A percentile compares a stretch with the other conserved stretches of the same genome.
phyloP scores from a whole-genome alignment of 495 filamentous ascomycete species.

The Gamarada debralockiae region DNA sequence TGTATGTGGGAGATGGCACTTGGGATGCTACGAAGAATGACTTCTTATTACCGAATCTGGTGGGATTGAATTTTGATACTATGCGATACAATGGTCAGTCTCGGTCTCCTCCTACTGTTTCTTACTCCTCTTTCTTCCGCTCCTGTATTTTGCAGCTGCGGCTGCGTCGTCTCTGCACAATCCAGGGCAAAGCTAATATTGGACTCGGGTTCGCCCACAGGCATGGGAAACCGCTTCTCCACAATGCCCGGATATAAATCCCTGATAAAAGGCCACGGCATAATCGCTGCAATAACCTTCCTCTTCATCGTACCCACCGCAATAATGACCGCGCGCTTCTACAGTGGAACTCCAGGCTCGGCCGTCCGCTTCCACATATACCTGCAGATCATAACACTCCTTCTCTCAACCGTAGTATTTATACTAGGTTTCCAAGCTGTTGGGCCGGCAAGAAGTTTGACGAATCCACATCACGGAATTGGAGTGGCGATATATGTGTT shows the following conservation, averaged over 20 bases:
- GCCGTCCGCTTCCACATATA: constrained; percentile 81
- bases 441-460: constrained; percentile 68
- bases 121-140: too few relatives aligned
- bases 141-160: too few relatives aligned
- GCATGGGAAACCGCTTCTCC: constrained; percentile 88
- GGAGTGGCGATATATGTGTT: constrained; percentile 85
- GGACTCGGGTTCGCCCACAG: constrained; percentile 28
- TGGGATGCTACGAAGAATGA: constrained; percentile 83
- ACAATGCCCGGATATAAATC: constrained; percentile 70
- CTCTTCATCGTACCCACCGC: constrained; percentile 77
- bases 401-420: constrained; percentile 68
- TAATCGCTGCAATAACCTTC: constrained; percentile 85
- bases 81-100: constrained; percentile 88
- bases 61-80: constrained; percentile 87
- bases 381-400: constrained; percentile 75
- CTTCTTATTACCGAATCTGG: constrained; percentile 82
- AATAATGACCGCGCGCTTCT: constrained; percentile 75
- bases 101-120: background rate
- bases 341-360: constrained; percentile 51
- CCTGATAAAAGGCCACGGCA: constrained; percentile 78
- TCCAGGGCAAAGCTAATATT: too few relatives aligned
- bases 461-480: constrained; percentile 94
- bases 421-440: constrained; percentile 77
- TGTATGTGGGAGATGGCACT: constrained; percentile 87
- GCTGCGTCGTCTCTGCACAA: too few relatives aligned